phyloP scores from a whole-genome alignment of 345 rosid genomes.

The Arabidopsis suecica region DNA sequence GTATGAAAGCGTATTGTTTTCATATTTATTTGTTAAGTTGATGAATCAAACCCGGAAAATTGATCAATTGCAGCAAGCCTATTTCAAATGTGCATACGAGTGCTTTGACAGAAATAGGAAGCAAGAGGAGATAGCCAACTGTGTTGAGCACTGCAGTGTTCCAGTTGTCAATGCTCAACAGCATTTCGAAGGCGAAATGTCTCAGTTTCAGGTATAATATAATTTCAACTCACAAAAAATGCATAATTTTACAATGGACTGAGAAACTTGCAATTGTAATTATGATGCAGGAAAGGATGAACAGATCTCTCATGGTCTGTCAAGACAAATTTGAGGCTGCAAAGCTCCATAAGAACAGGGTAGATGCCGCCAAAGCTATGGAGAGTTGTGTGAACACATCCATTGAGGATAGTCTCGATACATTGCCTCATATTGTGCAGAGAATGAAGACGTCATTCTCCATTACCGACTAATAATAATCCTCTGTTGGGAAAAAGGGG shows the following conservation, averaged over 20 bases:
- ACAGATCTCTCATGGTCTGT: constrained; percentile 86
- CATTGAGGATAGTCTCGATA: constrained; percentile 65
- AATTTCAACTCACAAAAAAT: not conserved
- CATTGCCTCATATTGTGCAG: constrained; percentile 75
- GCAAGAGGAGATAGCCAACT: constrained; percentile 77
- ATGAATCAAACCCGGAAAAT: not conserved
- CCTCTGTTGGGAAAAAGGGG: not conserved
- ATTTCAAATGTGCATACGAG: constrained; percentile 92
- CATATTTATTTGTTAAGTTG: not conserved
- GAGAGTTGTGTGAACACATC: constrained; percentile 79
- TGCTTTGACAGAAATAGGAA: constrained; percentile 86
- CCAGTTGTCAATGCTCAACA: constrained; percentile 82
- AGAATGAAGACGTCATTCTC: constrained; percentile 61
- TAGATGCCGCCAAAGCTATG: constrained; percentile 57
- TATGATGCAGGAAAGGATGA: constrained; percentile 70
- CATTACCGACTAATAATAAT: constrained; percentile 13
- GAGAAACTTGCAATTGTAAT: constrained; percentile 14
- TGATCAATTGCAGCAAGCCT: constrained; percentile 73
- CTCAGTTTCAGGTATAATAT: constrained; percentile 72
- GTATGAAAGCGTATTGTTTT: not conserved
- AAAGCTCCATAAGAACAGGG: constrained; percentile 60
- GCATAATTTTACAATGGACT: constrained; percentile 2
- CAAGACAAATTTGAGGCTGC: constrained; percentile 85
- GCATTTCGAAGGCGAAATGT: constrained; percentile 78
- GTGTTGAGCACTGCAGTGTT: constrained; percentile 80